A percentile compares a stretch with the other conserved stretches of the same genome.
These are phyloP conservation scores for Mucor indicus DNA, from an alignment of 371 early-diverging fungal species.

Conservation along the genomic window DNA sequence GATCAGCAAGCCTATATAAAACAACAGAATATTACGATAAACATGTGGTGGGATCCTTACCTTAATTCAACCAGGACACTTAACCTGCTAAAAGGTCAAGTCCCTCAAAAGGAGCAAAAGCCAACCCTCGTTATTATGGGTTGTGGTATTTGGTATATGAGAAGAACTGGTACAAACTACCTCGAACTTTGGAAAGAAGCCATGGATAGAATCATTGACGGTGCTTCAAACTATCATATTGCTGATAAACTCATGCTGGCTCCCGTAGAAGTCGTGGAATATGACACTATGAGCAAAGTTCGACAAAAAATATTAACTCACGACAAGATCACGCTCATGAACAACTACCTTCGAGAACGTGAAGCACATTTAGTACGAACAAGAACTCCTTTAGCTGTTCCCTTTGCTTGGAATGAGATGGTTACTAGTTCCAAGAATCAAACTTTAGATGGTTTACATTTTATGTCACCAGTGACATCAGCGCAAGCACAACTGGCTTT, in stretches of 20 bases:
- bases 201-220: slow-evolving; percentile 41
- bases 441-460: slow-evolving; percentile 67
- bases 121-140: slow-evolving; percentile 55
- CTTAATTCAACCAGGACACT: slow-evolving; percentile 48
- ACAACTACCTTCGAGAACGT: slow-evolving; percentile 39
- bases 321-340: slow-evolving; percentile 53
- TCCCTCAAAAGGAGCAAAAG: slow-evolving; percentile 13
- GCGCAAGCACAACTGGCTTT: slow-evolving; percentile 58
- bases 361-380: slow-evolving; percentile 3
- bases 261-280: slow-evolving; percentile 37
- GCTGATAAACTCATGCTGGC: slow-evolving; percentile 36
- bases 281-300: slow-evolving; percentile 30
- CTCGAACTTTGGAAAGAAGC: slow-evolving; percentile 42
- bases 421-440: slow-evolving; percentile 24
- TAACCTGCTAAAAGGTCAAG: slow-evolving; percentile 23
- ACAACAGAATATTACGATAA: slow-evolving; percentile 30
- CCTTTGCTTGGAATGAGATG: slow-evolving; percentile 55
- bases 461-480: slow-evolving; percentile 35
- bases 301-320: slow-evolving; percentile 38
- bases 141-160: slow-evolving; percentile 62
- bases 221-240: slow-evolving; percentile 17
- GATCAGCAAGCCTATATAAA: slow-evolving; percentile 31
- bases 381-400: slow-evolving; percentile 41
- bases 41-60: slow-evolving; percentile 71
- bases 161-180: slow-evolving; percentile 32